These are phyloP conservation scores for Rhododendron griersonianum DNA, from an alignment of 148 eudicot genomes.

Conservation along the genomic window DNA sequence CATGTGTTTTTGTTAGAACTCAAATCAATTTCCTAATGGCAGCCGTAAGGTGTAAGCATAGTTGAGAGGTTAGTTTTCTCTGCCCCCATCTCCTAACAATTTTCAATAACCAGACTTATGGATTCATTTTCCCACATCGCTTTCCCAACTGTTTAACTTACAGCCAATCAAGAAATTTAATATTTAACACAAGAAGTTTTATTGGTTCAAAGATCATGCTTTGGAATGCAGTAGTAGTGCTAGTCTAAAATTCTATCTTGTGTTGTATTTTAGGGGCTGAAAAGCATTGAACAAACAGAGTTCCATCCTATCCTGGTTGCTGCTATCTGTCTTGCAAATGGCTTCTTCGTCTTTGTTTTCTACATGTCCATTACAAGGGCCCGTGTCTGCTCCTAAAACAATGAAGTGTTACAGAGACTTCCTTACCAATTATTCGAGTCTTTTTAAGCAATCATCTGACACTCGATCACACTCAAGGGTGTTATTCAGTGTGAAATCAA, in stretches of 20 bases:
- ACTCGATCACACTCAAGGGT: constrained; percentile 13
- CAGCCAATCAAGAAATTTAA: not conserved
- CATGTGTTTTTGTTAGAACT: not conserved
- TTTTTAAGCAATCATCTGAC: constrained; percentile 15
- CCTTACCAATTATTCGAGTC: constrained; percentile 14
- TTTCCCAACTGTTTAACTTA: not conserved
- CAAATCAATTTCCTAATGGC: not conserved
- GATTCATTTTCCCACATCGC: not conserved
- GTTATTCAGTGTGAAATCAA: constrained; percentile 19
- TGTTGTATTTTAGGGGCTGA: not conserved
- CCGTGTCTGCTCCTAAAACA: constrained; percentile 17
- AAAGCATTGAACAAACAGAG: constrained; percentile 3
- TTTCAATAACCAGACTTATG: constrained; percentile 9
- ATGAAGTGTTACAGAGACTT: constrained; percentile 9
- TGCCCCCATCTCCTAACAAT: not conserved
- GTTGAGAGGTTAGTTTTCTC: too few species aligned
- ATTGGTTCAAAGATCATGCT: not conserved
- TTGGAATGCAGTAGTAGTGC: not conserved
- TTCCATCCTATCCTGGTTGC: not conserved
- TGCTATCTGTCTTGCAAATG: constrained; percentile 27
- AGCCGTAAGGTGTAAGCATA: not conserved
- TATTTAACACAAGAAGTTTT: not conserved
- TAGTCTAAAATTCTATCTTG: not conserved
- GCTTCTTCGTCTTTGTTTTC: constrained; percentile 38
- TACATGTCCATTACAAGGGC: constrained; percentile 29